Evolutionary conservation across 257 asterid species (phyloP).

Genomic region (Scutellaria galericulata): DNA sequence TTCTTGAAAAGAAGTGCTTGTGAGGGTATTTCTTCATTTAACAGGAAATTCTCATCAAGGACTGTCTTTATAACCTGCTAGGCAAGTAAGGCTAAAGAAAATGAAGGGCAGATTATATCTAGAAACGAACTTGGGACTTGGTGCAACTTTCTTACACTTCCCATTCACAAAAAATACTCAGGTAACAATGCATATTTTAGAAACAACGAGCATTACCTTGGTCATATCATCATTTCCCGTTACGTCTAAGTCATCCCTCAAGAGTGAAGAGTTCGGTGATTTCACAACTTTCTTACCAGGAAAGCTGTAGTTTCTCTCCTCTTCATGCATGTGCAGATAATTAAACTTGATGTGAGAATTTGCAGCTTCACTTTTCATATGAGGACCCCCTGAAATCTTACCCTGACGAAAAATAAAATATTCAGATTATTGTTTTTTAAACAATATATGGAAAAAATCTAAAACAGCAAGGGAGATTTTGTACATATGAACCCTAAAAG

Average conservation of each 20-base stretch:
- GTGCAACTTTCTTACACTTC: background rate
- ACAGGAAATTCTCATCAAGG: constrained; percentile 72
- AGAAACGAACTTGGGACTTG: background rate
- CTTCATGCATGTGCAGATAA: constrained; percentile 34
- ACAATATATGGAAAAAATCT: constrained; percentile 11
- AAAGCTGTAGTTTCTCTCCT: constrained; percentile 30
- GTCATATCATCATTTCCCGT: constrained; percentile 56
- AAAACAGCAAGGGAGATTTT: constrained; percentile 4
- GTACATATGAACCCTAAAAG: background rate
- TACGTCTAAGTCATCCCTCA: constrained; percentile 47
- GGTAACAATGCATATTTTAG: background rate
- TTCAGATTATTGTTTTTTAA: constrained; percentile 7
- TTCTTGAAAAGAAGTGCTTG: constrained; percentile 74
- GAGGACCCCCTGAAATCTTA: constrained; percentile 42
- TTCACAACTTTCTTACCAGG: constrained; percentile 51
- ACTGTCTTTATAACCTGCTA: constrained; percentile 78
- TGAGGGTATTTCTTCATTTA: constrained; percentile 59
- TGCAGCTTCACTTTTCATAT: constrained; percentile 34
- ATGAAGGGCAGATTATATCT: constrained; percentile 16
- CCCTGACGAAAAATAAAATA: constrained; percentile 44
- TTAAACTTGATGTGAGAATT: constrained; percentile 38
- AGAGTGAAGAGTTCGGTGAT: constrained; percentile 39
- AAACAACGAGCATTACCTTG: constrained; percentile 52
- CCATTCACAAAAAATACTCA: background rate
- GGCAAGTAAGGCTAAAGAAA: constrained; percentile 36